These are phyloP conservation scores for Penicillium paxilli DNA, from an alignment of 495 filamentous ascomycete genomes.

Conservation along the genomic window DNA sequence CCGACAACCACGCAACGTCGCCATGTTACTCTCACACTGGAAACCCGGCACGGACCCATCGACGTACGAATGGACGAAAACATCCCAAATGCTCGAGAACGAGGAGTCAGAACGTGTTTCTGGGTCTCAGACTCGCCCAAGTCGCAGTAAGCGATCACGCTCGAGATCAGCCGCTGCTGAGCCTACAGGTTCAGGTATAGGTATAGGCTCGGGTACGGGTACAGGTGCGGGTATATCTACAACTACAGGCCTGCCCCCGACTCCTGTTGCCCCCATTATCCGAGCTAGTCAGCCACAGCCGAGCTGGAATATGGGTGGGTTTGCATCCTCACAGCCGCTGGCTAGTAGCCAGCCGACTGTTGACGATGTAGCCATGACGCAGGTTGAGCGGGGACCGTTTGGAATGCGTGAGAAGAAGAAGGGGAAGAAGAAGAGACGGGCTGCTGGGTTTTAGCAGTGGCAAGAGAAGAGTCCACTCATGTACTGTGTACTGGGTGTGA, in stretches of 20 bases:
- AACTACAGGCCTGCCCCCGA: constrained; percentile 15
- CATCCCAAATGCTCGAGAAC: constrained; percentile 18
- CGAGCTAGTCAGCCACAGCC: constrained; percentile 37
- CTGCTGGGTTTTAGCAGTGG: constrained; percentile 40
- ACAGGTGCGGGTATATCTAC: not conserved
- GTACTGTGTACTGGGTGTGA: no score
- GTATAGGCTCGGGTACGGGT: not conserved
- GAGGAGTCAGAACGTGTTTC: constrained; percentile 20
- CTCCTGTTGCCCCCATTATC: constrained; percentile 25
- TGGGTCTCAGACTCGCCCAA: constrained; percentile 17
- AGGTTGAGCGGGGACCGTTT: constrained; percentile 41
- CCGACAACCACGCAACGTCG: constrained; percentile 23
- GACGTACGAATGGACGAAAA: constrained; percentile 40
- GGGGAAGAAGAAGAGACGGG: constrained; percentile 41
- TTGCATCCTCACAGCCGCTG: constrained; percentile 9
- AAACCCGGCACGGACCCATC: constrained; percentile 35
- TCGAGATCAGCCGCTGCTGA: constrained; percentile 13
- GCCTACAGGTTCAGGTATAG: constrained; percentile 7
- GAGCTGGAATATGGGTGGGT: constrained; percentile 39
- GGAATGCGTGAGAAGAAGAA: constrained; percentile 36
- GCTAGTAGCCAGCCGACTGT: constrained; percentile 40
- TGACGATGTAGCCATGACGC: constrained; percentile 35
- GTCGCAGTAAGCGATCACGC: constrained; percentile 20
- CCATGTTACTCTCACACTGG: constrained; percentile 47
- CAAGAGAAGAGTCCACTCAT: no score